These are phyloP conservation scores for Candida maesae DNA, from an alignment of 805 yeast genomes.

Conservation along the genomic window DNA sequence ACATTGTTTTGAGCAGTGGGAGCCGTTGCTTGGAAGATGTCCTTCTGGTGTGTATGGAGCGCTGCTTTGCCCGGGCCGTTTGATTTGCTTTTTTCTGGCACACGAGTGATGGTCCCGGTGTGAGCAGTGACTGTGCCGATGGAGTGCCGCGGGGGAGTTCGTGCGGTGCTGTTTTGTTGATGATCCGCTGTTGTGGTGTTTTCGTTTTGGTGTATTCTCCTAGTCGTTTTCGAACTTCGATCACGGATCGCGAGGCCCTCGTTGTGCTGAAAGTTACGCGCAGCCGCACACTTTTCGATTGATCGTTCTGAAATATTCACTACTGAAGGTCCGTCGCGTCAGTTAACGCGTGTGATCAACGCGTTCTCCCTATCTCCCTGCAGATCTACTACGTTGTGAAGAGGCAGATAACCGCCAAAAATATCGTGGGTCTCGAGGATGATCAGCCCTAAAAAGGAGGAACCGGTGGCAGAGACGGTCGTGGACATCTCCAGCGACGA, in stretches of 20 bases:
- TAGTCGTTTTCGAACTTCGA: conserved; percentile 2
- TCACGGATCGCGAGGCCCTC: background rate
- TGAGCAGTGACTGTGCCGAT: background rate
- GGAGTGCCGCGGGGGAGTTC: background rate
- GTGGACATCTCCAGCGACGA: conserved; percentile 1
- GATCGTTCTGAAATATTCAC: too few relatives aligned
- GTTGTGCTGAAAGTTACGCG: conserved; percentile 18
- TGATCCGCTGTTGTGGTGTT: conserved; percentile 1
- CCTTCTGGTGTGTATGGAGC: background rate
- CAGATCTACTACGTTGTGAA: too few relatives aligned
- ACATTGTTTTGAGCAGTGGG: conserved; percentile 7
- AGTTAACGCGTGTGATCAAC: too few relatives aligned
- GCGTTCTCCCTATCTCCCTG: too few relatives aligned
- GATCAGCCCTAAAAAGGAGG: background rate
- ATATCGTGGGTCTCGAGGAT: background rate
- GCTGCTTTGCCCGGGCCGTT: too few relatives aligned
- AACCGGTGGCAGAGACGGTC: background rate
- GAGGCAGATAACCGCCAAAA: too few relatives aligned
- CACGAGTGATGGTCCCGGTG: too few relatives aligned
- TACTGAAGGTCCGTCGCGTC: too few relatives aligned
- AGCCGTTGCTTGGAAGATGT: too few relatives aligned
- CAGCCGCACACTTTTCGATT: background rate
- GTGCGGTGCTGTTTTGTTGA: background rate
- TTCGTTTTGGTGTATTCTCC: conserved; percentile 1
- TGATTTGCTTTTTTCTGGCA: background rate